Conservation (phyloP, 2,329 filamentous ascomycete species). For the Trichoderma arundinaceum region DNA sequence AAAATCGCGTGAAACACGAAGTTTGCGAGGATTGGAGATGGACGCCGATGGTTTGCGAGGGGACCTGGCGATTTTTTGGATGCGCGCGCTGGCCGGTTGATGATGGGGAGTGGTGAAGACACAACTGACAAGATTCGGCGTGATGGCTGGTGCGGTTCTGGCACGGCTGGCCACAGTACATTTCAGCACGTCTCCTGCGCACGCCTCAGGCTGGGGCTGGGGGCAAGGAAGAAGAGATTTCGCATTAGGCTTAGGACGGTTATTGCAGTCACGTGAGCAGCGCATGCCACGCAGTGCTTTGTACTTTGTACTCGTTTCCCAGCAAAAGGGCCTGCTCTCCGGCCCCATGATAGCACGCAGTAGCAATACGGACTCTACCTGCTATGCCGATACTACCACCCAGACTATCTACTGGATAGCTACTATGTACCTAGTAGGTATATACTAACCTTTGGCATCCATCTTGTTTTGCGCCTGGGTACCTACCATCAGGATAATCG, state of each 20-base stretch:
- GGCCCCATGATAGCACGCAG: too few species aligned
- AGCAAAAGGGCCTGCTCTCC: too few species aligned
- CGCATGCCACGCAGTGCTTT: background rate
- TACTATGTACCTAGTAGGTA: too few species aligned
- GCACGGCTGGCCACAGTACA: conserved; percentile 48
- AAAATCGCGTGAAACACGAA: conserved; percentile 61
- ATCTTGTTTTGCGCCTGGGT: too few species aligned
- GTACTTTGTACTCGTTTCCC: background rate
- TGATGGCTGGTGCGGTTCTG: conserved; percentile 54
- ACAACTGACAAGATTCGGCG: conserved; percentile 57
- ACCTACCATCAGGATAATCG: too few species aligned
- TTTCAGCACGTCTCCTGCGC: conserved; percentile 51
- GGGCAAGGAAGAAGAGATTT: conserved; percentile 19
- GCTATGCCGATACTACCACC: too few species aligned
- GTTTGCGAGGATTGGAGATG: conserved; percentile 61
- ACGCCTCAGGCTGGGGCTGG: conserved; percentile 38
- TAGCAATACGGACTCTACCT: too few species aligned
- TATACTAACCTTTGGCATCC: too few species aligned
- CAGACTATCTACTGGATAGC: too few species aligned
- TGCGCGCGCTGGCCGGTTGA: conserved; percentile 61
- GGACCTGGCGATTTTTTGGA: conserved; percentile 66
- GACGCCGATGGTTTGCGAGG: conserved; percentile 63
- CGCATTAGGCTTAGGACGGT: conserved; percentile 11
- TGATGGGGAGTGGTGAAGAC: conserved; percentile 61
- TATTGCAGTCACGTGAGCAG: conserved; percentile 13